These are phyloP conservation scores for Pythium plurisporium DNA, from an alignment of 352 stramenopile genomes.

Conservation along the genomic window DNA sequence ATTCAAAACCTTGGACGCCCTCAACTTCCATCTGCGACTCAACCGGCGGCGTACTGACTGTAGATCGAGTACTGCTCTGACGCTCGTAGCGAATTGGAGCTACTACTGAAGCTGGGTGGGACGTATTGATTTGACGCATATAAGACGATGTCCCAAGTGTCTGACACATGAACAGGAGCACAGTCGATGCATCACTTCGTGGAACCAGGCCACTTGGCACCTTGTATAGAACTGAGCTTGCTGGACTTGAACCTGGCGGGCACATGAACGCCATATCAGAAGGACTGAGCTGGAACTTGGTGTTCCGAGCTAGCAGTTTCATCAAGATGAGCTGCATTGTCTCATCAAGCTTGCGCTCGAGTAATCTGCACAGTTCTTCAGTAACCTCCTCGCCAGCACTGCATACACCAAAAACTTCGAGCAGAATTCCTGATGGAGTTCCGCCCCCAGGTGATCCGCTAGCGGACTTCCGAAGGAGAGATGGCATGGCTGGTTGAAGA, in stretches of 20 bases:
- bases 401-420: constrained; percentile 84
- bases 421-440: constrained; percentile 42
- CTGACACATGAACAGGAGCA: constrained; percentile 29
- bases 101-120: neutral
- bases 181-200: constrained; percentile 5
- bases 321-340: constrained; percentile 82
- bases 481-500: constrained; percentile 6
- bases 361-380: constrained; percentile 67
- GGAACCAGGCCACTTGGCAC: constrained; percentile 17
- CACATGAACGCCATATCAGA: constrained; percentile 78
- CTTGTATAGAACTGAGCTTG: constrained; percentile 41
- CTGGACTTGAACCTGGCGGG: constrained; percentile 36
- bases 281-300: constrained; percentile 76
- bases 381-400: constrained; percentile 79
- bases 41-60: neutral
- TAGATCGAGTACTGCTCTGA: neutral
- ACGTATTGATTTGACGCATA: constrained; percentile 23
- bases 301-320: constrained; percentile 81
- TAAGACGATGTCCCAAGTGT: constrained; percentile 28
- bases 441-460: neutral
- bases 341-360: constrained; percentile 87
- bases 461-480: neutral
- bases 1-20: neutral
- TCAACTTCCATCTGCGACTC: neutral
- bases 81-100: constrained; percentile 7